Percentiles rank a stretch among this genome's conserved stretches.
Conservation (phyloP, 306 rosid genomes). For the Lathyrus sativus region DNA sequence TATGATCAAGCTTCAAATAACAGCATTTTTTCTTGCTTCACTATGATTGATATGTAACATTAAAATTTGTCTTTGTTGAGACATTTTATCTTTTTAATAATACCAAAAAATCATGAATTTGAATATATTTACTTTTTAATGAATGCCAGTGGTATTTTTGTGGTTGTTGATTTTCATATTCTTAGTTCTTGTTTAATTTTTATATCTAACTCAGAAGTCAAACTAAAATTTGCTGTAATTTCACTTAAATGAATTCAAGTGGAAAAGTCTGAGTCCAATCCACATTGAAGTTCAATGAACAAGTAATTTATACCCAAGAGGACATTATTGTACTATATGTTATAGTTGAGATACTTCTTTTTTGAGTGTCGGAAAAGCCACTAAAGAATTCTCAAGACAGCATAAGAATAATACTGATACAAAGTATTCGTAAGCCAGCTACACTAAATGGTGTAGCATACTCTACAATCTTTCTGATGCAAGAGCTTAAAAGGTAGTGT, state of each 20-base stretch:
- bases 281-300: conserved; percentile 23
- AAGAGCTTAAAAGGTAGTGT: conserved; percentile 22
- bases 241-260: conserved; percentile 8
- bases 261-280: conserved; percentile 19
- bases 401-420: conserved; percentile 19
- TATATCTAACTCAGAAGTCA: conserved; percentile 19
- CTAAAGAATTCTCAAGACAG: conserved; percentile 10
- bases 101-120: not conserved
- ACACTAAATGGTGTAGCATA: conserved; percentile 37
- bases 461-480: conserved; percentile 24
- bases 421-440: conserved; percentile 36
- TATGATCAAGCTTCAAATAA: conserved; percentile 24
- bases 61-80: conserved; percentile 11
- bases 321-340: conserved; percentile 24
- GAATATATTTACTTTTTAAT: not conserved
- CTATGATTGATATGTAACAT: conserved; percentile 13
- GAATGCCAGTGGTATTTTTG: conserved; percentile 2
- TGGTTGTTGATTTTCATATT: conserved; percentile 11
- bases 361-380: conserved; percentile 34
- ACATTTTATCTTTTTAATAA: not conserved
- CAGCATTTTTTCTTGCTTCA: not conserved
- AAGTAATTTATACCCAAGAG: conserved; percentile 34
- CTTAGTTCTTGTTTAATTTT: conserved; percentile 2
- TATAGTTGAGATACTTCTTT: conserved; percentile 26
- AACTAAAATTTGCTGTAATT: conserved; percentile 20